Base-by-base conservation (phyloP, 1,284 basidiomycete genomes). In the Melampsora americana region DNA sequence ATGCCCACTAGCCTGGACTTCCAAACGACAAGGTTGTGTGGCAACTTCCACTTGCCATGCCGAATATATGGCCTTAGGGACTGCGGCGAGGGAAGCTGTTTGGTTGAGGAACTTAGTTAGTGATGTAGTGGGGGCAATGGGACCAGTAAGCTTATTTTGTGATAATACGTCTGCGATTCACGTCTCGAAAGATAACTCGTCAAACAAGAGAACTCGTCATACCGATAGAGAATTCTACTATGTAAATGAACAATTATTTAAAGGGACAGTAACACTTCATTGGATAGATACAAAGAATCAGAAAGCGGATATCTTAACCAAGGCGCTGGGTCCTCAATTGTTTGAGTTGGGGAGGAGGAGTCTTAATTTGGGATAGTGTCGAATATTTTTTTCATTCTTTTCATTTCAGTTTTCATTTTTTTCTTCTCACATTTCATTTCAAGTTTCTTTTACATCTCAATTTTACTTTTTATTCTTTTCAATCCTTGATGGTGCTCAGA, bases 201-300 rank as follows among this genome's bases (percentile, higher is more conserved):
- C 69, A 9, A 72, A 72, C 61, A 72, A 72, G 20, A 30, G 39
- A 12, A 64, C 69, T 26, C 56, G 26, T 26, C 69, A 62, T n/a
- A 60, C n/a, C 9, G 59, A 71, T 12, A 44, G 60, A 11, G 59
- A 71, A 5, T 71, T 71, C 32, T 71, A 71, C 32, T 71, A 44
- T 32, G 30, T 71, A 26, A 71, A 71, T 71, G 69, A 71, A n/a
- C 59, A 60, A 44, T 26, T 71, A n/a, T 48, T 9, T 48, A 48
- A 20, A 48, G 46, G 46, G 46, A 20, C 20, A 48, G 46, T 11
- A 20, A 48, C 11, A 48, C 44, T 67, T 5, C 6, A 42, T 9
- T 67, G 65, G 65, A 23, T 67, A 16, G 30, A 11, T n/a, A 11
- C 65, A 5, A 28, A 28, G 18, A 23, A 60, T 11, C 18, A n/a